Evolutionary conservation across 306 rosid genomes (phyloP), one percentile per base, ranked within the genome.

Genomic region (Cotoneaster glaucophyllus): DNA sequence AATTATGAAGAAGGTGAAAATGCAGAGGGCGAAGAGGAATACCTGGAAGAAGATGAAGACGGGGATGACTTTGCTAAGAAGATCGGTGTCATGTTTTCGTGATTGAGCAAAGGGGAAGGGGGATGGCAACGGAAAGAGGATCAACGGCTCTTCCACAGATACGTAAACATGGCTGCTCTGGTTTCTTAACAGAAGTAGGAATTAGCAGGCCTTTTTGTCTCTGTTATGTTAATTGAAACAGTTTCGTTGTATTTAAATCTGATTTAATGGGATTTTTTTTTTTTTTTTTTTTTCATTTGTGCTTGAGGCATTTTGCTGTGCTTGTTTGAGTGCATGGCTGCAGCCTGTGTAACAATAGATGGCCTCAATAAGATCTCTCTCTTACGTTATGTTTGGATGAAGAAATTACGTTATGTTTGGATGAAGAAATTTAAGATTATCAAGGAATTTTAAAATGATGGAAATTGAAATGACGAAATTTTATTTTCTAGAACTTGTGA

Each of bases 1-100:
- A 85, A 72, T 4, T 88, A 74, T 8, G 97, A 89, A 74, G 96
- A 91, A 77, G 96, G 92, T 31, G 97, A 93, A 68, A 89, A 86
- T 72, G 87, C 78, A 37, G 94, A 85, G 73, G 91, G 78, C 41
- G 93, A 85, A 69, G 90, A 83, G 81, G 97, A 87, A 56, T 94
- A 85, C 81, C 43, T 85, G 64, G 97, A 94, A 5, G 98, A 88
- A 10, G 98, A 50, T 17, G 54, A 88, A 75, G 93, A 90, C 3
- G 97, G 88, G 62, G 97, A 94, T 82, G 98, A 94, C 84, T 91
- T 94, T 71, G 98, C 97, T 18, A 94, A 94, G 90, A 94, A 92
- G 88, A 94, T 92, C 39, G 98, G 98, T 26, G 97, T 87, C n/a
- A 21, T 90, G 82, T 79, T 84, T 64, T 80, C 92, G 4, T 91